Evolutionary conservation across 257 asterid genomes (phyloP).

Genomic region (Coffea eugenioides): DNA sequence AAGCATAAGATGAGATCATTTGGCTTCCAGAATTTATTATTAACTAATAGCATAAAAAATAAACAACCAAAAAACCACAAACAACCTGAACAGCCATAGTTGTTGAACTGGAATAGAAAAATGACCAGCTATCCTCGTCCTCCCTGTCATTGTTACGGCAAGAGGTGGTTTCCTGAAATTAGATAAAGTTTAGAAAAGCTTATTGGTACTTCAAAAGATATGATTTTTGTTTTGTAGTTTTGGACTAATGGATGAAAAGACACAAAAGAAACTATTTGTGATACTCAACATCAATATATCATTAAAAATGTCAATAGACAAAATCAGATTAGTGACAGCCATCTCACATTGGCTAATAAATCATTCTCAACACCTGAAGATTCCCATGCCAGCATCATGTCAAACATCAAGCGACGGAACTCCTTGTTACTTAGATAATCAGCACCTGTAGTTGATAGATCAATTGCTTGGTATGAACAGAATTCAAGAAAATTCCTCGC

Average conservation of each 20-base stretch:
- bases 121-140: constrained; percentile 75
- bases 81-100: constrained; percentile 91
- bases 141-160: constrained; percentile 54
- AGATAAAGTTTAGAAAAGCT: constrained; percentile 1
- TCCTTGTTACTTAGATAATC: constrained; percentile 66
- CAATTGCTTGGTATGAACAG: constrained; percentile 69
- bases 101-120: constrained; percentile 75
- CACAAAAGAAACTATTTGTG: background rate
- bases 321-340: constrained; percentile 11
- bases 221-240: background rate
- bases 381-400: constrained; percentile 98
- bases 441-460: constrained; percentile 40
- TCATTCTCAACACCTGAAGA: constrained; percentile 52
- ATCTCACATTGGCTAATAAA: constrained; percentile 44
- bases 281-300: background rate
- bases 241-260: background rate
- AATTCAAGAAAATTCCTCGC: constrained; percentile 81
- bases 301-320: background rate
- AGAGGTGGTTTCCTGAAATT: constrained; percentile 47
- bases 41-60: constrained; percentile 1
- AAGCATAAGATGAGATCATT: constrained; percentile 1
- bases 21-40: constrained; percentile 12
- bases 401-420: constrained; percentile 71
- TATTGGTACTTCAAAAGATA: too few species aligned
- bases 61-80: constrained; percentile 7